These are phyloP conservation scores for Citrus sp. DNA, from an alignment of 345 rosid genomes.

Conservation along the genomic window DNA sequence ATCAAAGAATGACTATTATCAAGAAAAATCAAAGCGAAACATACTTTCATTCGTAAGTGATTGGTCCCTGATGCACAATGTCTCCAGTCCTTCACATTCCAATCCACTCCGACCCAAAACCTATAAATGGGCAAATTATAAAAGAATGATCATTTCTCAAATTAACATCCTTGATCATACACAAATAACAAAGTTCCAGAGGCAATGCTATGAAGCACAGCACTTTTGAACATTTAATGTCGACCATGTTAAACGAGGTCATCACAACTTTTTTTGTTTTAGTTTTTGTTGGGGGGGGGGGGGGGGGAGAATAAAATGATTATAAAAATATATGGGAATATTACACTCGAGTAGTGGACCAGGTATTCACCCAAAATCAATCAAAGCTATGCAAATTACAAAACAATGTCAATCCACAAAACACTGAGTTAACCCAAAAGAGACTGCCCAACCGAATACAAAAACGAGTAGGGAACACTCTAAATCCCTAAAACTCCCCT, in stretches of 20 bases:
- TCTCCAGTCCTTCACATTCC: slow-evolving; percentile 73
- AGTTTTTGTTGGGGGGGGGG: no score
- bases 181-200: slow-evolving; percentile 12
- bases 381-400: no score
- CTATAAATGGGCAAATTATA: slow-evolving; percentile 30
- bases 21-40: slow-evolving; percentile 20
- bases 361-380: no score
- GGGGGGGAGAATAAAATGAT: no score
- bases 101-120: slow-evolving; percentile 59
- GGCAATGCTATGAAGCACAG: not conserved
- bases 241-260: not conserved
- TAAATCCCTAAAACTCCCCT: no score
- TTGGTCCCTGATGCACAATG: slow-evolving; percentile 69
- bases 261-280: not conserved
- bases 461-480: no score
- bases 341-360: no score
- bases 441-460: no score
- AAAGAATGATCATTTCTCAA: slow-evolving; percentile 8
- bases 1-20: not conserved
- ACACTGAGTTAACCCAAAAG: no score
- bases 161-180: slow-evolving; percentile 5
- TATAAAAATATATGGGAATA: no score
- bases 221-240: not conserved
- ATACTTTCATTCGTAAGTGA: slow-evolving; percentile 72
- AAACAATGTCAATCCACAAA: no score